Evolutionary conservation across 257 asterid species (phyloP).

Genomic region (Plantago elongata): DNA sequence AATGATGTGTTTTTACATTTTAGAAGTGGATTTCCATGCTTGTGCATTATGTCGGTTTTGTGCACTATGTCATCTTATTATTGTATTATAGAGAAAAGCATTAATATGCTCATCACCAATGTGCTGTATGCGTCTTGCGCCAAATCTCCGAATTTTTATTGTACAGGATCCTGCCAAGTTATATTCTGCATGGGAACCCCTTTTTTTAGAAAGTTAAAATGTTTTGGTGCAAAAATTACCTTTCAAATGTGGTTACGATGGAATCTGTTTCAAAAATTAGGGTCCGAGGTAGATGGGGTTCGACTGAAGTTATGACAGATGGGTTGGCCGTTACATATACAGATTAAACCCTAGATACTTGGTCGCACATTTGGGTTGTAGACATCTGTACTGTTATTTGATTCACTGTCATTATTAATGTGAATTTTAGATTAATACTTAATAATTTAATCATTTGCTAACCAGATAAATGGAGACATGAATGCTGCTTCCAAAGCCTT

Average conservation of each 20-base stretch:
- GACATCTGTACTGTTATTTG: neutral
- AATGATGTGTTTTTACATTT: slow-evolving; percentile 12
- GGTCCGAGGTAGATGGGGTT: too few species aligned
- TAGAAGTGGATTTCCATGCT: neutral
- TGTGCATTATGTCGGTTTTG: neutral
- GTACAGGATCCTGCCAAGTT: neutral
- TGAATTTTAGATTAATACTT: slow-evolving; percentile 11
- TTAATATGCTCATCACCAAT: neutral
- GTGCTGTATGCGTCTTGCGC: neutral
- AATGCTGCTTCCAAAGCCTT: slow-evolving; percentile 64
- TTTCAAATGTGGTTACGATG: too few species aligned
- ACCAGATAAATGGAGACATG: slow-evolving; percentile 70
- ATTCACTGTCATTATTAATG: neutral
- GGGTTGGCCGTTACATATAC: too few species aligned
- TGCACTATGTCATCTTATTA: neutral
- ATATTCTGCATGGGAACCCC: neutral
- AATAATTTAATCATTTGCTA: slow-evolving; percentile 16
- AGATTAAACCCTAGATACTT: neutral
- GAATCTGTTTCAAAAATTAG: neutral
- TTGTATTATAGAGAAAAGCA: neutral
- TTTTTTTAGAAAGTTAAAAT: neutral
- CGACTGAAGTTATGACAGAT: neutral
- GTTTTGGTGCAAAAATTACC: neutral
- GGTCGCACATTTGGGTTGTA: neutral
- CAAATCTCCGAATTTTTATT: neutral